Percentiles rank a stretch among this genome's conserved stretches.
Conservation (phyloP, 257 asterid species). For the Coffea eugenioides region DNA sequence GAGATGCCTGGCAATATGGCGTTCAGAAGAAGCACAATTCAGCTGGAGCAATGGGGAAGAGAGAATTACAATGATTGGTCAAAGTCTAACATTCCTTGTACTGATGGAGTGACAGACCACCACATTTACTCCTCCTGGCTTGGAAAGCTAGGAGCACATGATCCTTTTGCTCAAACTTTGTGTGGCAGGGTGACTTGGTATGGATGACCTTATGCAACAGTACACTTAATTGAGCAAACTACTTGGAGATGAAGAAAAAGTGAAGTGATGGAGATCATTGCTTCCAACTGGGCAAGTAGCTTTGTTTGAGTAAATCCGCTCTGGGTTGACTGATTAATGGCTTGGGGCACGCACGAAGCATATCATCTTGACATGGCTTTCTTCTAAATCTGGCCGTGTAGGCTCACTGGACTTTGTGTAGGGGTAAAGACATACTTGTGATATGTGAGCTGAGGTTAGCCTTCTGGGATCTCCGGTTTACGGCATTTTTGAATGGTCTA, state of each 20-base stretch:
- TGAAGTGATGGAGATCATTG: not conserved
- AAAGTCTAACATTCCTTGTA: conserved; percentile 8
- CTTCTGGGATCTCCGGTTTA: not conserved
- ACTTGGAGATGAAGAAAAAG: not conserved
- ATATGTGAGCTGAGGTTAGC: not conserved
- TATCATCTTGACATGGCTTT: not conserved
- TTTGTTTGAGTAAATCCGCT: not conserved
- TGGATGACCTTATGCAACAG: not conserved
- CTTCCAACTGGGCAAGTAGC: not conserved
- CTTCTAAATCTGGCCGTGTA: not conserved
- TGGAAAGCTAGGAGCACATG: not conserved
- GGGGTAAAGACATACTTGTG: not conserved
- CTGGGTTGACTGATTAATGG: not conserved
- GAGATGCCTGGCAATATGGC: conserved; percentile 72
- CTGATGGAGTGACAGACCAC: conserved; percentile 13
- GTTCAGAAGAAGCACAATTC: conserved; percentile 49
- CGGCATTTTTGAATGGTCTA: not conserved
- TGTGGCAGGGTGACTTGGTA: not conserved
- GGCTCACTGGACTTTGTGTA: not conserved
- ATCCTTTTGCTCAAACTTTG: not conserved
- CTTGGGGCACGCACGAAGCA: not conserved
- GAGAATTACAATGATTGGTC: conserved; percentile 45
- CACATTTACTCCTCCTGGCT: not conserved
- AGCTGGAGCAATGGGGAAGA: conserved; percentile 45
- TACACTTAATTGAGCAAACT: not conserved